phyloP scores from a whole-genome alignment of 345 rosid species.

The Hibiscus mutabilis region DNA sequence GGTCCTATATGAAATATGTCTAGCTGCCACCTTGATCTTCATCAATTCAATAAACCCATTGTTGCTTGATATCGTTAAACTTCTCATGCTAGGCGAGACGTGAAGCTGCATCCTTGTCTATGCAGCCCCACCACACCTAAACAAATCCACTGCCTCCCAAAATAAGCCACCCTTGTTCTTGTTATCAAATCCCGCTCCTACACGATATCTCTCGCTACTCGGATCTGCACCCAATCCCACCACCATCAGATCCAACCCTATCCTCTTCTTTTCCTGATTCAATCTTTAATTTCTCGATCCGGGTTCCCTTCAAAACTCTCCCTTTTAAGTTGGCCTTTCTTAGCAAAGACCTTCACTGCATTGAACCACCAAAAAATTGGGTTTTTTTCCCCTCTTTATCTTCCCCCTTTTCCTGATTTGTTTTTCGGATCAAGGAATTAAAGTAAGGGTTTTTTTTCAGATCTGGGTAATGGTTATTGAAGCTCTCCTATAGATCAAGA shows the following conservation, averaged over 20 bases:
- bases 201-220: conserved; percentile 20
- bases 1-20: conserved; percentile 94
- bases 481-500: conserved; percentile 21
- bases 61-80: conserved; percentile 96
- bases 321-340: conserved; percentile 26
- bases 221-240: conserved; percentile 29
- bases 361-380: conserved; percentile 31
- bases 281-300: conserved; percentile 19
- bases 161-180: not conserved
- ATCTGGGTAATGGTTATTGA: conserved; percentile 13
- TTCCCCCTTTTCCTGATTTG: not conserved
- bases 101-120: conserved; percentile 97
- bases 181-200: conserved; percentile 15
- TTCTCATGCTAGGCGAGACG: conserved; percentile 99
- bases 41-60: conserved; percentile 98
- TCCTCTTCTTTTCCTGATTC: conserved; percentile 26
- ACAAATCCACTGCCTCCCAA: conserved; percentile 1
- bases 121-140: conserved; percentile 54
- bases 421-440: conserved; percentile 14
- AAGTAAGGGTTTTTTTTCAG: conserved; percentile 9
- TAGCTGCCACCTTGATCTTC: conserved; percentile 99
- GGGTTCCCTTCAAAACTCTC: conserved; percentile 22
- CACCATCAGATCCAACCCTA: conserved; percentile 77
- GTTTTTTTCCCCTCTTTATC: conserved; percentile 1
- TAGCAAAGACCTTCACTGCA: conserved; percentile 42